phyloP scores from a whole-genome alignment of 2,329 filamentous ascomycete genomes.

The Penicillium sp. region DNA sequence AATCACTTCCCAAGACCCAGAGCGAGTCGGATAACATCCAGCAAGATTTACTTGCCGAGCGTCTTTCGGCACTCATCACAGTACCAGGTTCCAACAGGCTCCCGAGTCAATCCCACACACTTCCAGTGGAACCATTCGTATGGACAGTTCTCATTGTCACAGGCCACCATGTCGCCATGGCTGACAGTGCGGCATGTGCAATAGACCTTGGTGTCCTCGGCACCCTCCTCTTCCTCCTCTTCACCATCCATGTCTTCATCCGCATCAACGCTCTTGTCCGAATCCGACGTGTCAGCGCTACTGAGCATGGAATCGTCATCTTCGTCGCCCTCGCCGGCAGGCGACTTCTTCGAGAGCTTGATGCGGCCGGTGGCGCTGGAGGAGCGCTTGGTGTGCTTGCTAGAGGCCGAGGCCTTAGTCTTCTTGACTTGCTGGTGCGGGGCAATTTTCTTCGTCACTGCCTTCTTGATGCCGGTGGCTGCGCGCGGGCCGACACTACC shows the following conservation, averaged over 20 bases:
- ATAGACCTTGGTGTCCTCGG: slow-evolving; percentile 63
- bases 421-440: slow-evolving; percentile 55
- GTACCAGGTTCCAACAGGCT: slow-evolving; percentile 61
- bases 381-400: slow-evolving; percentile 45
- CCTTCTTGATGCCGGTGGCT: slow-evolving; percentile 45
- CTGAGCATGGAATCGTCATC: slow-evolving; percentile 58
- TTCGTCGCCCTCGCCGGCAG: slow-evolving; percentile 42
- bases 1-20: neutral
- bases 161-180: slow-evolving; percentile 69
- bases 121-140: slow-evolving; percentile 69
- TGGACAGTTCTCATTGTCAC: slow-evolving; percentile 65
- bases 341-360: slow-evolving; percentile 45
- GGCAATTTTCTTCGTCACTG: slow-evolving; percentile 55
- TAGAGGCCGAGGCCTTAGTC: slow-evolving; percentile 36
- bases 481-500: slow-evolving; percentile 59
- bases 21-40: neutral
- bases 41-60: slow-evolving; percentile 33
- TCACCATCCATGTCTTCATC: slow-evolving; percentile 49
- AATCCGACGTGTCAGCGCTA: slow-evolving; percentile 51
- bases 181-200: slow-evolving; percentile 67
- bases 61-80: slow-evolving; percentile 54
- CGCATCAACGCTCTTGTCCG: slow-evolving; percentile 41
- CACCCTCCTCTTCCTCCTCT: slow-evolving; percentile 52
- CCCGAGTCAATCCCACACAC: slow-evolving; percentile 62
- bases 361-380: slow-evolving; percentile 43